These are phyloP conservation scores for Saccharomyces hybrid DNA, from an alignment of 1,139 yeast genomes.

Conservation along the genomic window DNA sequence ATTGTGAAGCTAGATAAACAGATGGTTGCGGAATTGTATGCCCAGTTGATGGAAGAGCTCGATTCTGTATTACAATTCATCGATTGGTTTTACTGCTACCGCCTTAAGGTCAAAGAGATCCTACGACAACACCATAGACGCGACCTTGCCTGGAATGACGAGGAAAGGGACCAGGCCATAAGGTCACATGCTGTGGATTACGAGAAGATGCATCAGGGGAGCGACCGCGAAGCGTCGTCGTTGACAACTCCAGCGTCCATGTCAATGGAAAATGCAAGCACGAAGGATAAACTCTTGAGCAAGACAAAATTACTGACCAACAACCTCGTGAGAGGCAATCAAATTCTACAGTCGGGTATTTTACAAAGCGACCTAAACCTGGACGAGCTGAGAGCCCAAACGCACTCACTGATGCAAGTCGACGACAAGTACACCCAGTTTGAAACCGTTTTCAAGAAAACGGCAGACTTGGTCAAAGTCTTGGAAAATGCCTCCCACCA, in stretches of 20 bases:
- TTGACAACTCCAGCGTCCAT: not conserved
- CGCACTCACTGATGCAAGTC: constrained; percentile 40
- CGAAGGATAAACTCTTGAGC: constrained; percentile 31
- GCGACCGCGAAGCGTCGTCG: not conserved
- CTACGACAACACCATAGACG: not conserved
- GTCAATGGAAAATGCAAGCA: constrained; percentile 10
- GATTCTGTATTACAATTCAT: constrained; percentile 10
- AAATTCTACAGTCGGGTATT: constrained; percentile 44
- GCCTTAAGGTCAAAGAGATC: not conserved
- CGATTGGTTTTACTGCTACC: constrained; percentile 14
- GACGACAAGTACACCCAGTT: constrained; percentile 42
- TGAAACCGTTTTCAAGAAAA: constrained; percentile 40
- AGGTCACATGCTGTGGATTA: not conserved
- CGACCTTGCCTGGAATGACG: not conserved
- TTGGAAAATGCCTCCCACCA: constrained; percentile 46
- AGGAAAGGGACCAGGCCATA: not conserved
- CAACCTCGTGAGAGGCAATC: constrained; percentile 32
- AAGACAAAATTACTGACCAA: constrained; percentile 34
- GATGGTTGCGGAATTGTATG: constrained; percentile 2
- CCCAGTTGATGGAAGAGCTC: constrained; percentile 5
- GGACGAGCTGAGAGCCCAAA: constrained; percentile 51
- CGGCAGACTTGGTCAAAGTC: constrained; percentile 42
- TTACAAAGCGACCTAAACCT: constrained; percentile 52
- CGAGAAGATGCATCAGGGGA: not conserved
- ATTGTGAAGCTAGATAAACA: constrained; percentile 10